A percentile compares a stretch with the other conserved stretches of the same genome.
Conservation (phyloP, 129 eudicot species). For the Artemisia argyi region DNA sequence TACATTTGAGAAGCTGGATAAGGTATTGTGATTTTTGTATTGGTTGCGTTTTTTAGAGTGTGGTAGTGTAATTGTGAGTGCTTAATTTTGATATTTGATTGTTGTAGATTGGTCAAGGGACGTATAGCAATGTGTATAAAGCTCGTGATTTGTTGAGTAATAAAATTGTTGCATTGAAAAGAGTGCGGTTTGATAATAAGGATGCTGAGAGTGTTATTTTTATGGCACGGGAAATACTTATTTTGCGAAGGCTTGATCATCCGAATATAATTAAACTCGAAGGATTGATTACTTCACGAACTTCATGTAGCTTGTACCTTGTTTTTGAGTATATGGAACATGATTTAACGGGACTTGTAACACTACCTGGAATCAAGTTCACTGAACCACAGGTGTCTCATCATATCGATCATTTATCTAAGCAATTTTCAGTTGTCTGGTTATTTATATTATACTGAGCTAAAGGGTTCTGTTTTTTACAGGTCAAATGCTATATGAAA, state of each 20-base stretch:
- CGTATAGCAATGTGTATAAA: slow-evolving; percentile 88
- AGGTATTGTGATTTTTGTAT: slow-evolving; percentile 40
- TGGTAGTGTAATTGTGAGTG: not conserved
- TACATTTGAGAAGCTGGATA: slow-evolving; percentile 77
- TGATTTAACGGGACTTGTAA: slow-evolving; percentile 83
- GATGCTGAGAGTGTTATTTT: slow-evolving; percentile 82
- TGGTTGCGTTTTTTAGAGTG: not conserved
- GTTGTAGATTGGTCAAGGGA: slow-evolving; percentile 96
- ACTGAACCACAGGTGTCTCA: slow-evolving; percentile 79
- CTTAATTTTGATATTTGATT: not conserved
- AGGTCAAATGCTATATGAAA: slow-evolving; percentile 85
- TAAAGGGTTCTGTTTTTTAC: not conserved
- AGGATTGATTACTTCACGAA: slow-evolving; percentile 69
- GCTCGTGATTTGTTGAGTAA: slow-evolving; percentile 69
- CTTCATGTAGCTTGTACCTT: slow-evolving; percentile 74
- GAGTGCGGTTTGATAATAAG: slow-evolving; percentile 85
- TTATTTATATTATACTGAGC: not conserved
- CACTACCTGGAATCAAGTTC: slow-evolving; percentile 81
- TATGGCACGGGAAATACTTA: slow-evolving; percentile 88
- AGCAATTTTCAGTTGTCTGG: not conserved
- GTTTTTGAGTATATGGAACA: slow-evolving; percentile 96
- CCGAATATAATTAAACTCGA: slow-evolving; percentile 82
- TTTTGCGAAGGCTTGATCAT: slow-evolving; percentile 83
- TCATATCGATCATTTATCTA: not conserved
- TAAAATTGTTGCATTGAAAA: slow-evolving; percentile 79